phyloP scores from a whole-genome alignment of 169 alveolate genomes.

The Plasmodium adleri region DNA sequence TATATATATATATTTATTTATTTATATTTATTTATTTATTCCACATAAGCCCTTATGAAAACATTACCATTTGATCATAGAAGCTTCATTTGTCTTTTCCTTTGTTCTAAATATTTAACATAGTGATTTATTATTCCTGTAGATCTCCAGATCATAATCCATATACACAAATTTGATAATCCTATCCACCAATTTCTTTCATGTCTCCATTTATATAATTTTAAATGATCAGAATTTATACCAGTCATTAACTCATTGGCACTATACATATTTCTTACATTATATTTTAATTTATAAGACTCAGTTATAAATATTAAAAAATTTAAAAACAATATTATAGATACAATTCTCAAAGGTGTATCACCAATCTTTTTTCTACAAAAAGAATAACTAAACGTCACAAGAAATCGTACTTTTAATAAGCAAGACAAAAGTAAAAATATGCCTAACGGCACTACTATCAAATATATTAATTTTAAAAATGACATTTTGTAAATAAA shows the following conservation, averaged over 20 bases:
- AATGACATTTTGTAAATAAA: conserved; percentile 22
- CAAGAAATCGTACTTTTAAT: conserved; percentile 64
- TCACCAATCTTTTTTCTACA: conserved; percentile 77
- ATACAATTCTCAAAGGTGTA: conserved; percentile 64
- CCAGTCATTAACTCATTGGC: conserved; percentile 47
- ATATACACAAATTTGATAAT: conserved; percentile 72
- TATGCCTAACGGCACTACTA: conserved; percentile 73
- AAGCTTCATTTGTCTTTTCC: conserved; percentile 22
- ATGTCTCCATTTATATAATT: conserved; percentile 76
- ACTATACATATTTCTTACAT: conserved; percentile 18
- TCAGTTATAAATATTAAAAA: conserved; percentile 62
- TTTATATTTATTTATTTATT: too few species aligned
- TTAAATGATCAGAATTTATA: conserved; percentile 43
- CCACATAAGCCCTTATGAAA: too few species aligned
- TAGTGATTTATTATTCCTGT: conserved; percentile 71
- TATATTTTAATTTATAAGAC: conserved; percentile 59
- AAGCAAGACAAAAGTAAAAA: conserved; percentile 67
- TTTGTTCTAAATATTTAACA: conserved; percentile 55
- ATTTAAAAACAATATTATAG: conserved; percentile 62
- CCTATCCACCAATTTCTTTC: conserved; percentile 78
- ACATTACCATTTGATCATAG: not conserved
- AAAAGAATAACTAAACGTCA: conserved; percentile 57
- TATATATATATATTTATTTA: too few species aligned
- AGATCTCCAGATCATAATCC: conserved; percentile 75
- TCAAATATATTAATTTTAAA: conserved; percentile 42